Evolutionary conservation across 2,329 filamentous ascomycete genomes (phyloP), one percentile per base, ranked within the genome.

Genomic region (Orbilia ellipsospora): DNA sequence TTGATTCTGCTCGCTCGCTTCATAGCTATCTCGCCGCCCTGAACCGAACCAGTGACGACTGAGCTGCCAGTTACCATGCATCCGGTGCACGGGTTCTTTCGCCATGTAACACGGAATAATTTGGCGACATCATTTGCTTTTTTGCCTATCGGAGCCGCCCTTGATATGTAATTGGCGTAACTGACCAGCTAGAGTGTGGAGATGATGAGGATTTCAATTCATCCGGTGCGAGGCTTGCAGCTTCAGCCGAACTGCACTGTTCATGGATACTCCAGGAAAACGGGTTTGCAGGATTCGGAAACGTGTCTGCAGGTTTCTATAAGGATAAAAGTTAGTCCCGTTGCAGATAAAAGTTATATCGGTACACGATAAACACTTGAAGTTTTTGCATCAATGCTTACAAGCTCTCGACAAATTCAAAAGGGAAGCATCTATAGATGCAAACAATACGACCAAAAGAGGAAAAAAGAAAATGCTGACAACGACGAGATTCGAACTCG

Each of bases 401-500:
- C n/a, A 23, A 23, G 23, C 23, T 23, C 23, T 23, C 23, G 23
- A 4, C 23, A 23, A 23, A 23, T 23, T 23, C 23, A 23, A 23
- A 23, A 23, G 4, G 23, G 23, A 23, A 23, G 5, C 31, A 6
- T 36, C 31, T 36, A 36, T 36, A 36, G 31, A 36, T 10, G 5
- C 23, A 23, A 23, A 36, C 31, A 36, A 36, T 7, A 36, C 31
- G 28, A 7, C 28, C 3, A 72, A 20, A 60, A 40, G 31, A 16
- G 62, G 66, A 61, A 61, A 73, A 51, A 51, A 51, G 15, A 70
- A 56, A 36, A 16, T n/a, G 28, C 50, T 77, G 74, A 69, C 70
- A 78, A 73, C 74, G 60, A 67, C 69, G 66, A 63, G 74, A 73
- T 78, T 79, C 78, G 77, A 79, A 78, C 77, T 61, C 74, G 76